Conservation (phyloP, 331 rosid genomes). For the Stylosanthes scabra region DNA sequence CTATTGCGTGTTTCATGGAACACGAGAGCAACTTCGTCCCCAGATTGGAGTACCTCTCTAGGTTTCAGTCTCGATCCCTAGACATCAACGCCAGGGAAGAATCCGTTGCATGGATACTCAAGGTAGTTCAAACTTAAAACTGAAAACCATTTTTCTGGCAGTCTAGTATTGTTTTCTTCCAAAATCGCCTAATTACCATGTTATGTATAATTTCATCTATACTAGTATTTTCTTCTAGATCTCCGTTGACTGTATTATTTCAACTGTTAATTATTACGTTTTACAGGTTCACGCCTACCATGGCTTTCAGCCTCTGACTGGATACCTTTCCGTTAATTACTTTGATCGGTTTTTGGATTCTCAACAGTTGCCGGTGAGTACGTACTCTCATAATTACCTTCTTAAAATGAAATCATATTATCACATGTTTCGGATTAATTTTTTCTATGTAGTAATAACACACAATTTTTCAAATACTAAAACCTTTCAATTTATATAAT, state of each 20-base stretch:
- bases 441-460: slow-evolving; percentile 37
- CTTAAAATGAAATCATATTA: neutral
- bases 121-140: slow-evolving; percentile 49
- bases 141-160: neutral
- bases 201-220: too few species aligned
- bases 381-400: slow-evolving; percentile 22
- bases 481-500: neutral
- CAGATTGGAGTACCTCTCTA: slow-evolving; percentile 63
- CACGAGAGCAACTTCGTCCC: slow-evolving; percentile 79
- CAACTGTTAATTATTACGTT: neutral
- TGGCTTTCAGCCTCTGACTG: slow-evolving; percentile 87
- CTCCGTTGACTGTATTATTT: neutral
- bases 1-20: slow-evolving; percentile 71
- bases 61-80: slow-evolving; percentile 65
- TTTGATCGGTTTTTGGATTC: slow-evolving; percentile 81
- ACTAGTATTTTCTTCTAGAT: slow-evolving; percentile 28
- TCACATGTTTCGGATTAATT: slow-evolving; percentile 2
- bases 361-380: slow-evolving; percentile 75
- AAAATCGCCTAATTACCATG: slow-evolving; percentile 13
- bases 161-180: neutral
- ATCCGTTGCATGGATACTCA: slow-evolving; percentile 95
- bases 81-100: slow-evolving; percentile 74
- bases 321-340: slow-evolving; percentile 87
- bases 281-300: slow-evolving; percentile 68
- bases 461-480: slow-evolving; percentile 58